A percentile compares a stretch with the other conserved stretches of the same genome.
phyloP scores from a whole-genome alignment of 129 eudicot genomes.

The Escallonia rubra region DNA sequence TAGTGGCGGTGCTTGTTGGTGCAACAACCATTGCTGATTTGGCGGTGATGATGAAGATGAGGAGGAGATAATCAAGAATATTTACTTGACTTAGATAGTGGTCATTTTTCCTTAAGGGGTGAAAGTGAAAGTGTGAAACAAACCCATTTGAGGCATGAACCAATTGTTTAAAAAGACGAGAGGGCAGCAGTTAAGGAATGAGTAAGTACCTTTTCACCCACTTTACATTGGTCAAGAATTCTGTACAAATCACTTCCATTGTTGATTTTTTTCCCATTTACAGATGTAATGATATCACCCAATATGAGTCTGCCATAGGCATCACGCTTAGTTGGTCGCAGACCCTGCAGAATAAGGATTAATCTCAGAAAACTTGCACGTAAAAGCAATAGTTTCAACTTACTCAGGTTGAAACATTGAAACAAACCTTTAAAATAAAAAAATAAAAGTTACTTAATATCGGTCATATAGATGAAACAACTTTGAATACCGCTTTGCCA shows the following conservation, averaged over 20 bases:
- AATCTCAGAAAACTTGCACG: not conserved
- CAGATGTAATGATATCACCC: constrained; percentile 82
- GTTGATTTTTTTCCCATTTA: constrained; percentile 70
- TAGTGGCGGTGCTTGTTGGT: no score
- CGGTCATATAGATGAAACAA: not conserved
- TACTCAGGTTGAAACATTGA: not conserved
- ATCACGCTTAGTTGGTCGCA: constrained; percentile 73
- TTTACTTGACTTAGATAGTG: no score
- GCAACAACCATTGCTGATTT: no score
- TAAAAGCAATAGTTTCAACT: constrained; percentile 3
- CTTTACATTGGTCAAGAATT: constrained; percentile 90
- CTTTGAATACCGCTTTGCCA: constrained; percentile 78
- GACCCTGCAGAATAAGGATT: constrained; percentile 51
- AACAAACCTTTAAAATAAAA: not conserved
- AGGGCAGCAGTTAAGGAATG: not conserved
- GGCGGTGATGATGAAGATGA: no score
- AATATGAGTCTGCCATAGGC: constrained; percentile 65
- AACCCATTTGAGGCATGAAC: not conserved
- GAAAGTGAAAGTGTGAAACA: no score
- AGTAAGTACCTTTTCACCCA: constrained; percentile 62
- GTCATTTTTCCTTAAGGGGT: no score
- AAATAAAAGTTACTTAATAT: not conserved
- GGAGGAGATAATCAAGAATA: no score
- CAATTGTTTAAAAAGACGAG: not conserved
- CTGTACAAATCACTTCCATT: constrained; percentile 85